Percentiles rank a stretch among this genome's conserved stretches.
Conservation (phyloP, 495 filamentous ascomycete genomes). For the Ascobolus immersus region DNA sequence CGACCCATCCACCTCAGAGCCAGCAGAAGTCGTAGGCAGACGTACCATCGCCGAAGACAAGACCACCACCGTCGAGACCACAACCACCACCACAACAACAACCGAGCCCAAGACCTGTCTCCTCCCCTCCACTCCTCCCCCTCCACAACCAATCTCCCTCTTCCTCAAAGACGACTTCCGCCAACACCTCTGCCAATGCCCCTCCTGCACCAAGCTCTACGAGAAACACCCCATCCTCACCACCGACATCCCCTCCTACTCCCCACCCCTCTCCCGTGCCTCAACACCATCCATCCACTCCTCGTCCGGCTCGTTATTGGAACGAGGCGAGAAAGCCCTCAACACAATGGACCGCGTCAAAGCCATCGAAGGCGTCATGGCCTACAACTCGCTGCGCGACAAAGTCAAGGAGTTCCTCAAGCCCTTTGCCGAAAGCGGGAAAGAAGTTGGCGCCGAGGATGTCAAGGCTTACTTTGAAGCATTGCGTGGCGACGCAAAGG, state of each 20-base stretch:
- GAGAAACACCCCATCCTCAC: constrained; percentile 46
- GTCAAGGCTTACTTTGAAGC: constrained; percentile 91
- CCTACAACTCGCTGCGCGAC: constrained; percentile 82
- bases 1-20: constrained; percentile 3
- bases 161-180: constrained; percentile 59
- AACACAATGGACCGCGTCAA: constrained; percentile 71
- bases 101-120: constrained; percentile 19
- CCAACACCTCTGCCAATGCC: constrained; percentile 48
- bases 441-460: constrained; percentile 71
- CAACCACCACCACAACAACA: constrained; percentile 9
- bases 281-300: constrained; percentile 27
- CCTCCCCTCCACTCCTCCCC: constrained; percentile 26
- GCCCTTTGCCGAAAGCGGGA: constrained; percentile 74
- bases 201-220: constrained; percentile 46
- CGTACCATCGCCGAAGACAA: constrained; percentile 26
- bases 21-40: constrained; percentile 22
- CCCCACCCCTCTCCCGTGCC: constrained; percentile 53
- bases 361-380: constrained; percentile 93
- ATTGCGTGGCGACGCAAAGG: constrained; percentile 57
- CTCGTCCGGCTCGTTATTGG: constrained; percentile 51
- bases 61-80: constrained; percentile 9
- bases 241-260: constrained; percentile 50
- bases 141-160: constrained; percentile 39
- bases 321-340: constrained; percentile 72
- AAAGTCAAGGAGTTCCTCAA: constrained; percentile 77